A percentile compares a stretch with the other conserved stretches of the same genome.
Evolutionary conservation across 495 filamentous ascomycete species (phyloP).

Genomic region (Apiosordaria backusii): DNA sequence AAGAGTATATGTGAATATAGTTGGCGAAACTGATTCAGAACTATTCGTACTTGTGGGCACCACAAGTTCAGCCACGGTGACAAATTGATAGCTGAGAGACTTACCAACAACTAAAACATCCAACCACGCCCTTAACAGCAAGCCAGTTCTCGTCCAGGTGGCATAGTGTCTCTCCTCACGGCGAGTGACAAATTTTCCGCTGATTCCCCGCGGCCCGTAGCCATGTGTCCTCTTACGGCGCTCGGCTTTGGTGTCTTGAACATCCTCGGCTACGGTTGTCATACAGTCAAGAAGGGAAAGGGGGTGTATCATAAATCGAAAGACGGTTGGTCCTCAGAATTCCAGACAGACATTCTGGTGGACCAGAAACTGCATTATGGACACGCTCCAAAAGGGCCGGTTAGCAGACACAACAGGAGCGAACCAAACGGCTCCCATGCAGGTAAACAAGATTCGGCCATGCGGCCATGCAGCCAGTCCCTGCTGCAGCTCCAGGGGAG

Average conservation of each 20-base stretch:
- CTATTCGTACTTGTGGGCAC: neutral
- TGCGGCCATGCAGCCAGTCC: slow-evolving; percentile 11
- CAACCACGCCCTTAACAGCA: neutral
- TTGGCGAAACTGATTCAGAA: neutral
- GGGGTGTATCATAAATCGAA: neutral
- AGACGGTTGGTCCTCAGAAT: neutral
- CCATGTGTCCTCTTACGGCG: neutral
- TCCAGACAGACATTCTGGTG: neutral
- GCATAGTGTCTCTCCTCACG: neutral
- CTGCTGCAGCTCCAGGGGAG: neutral
- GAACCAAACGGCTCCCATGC: slow-evolving; percentile 1
- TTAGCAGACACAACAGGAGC: slow-evolving; percentile 5
- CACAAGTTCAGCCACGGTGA: neutral
- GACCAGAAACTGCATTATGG: neutral
- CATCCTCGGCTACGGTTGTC: neutral
- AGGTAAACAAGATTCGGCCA: slow-evolving; percentile 15
- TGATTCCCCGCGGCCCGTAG: neutral
- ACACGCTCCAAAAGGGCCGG: slow-evolving; percentile 14
- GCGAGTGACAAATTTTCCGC: neutral
- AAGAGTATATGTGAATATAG: neutral
- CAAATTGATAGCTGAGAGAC: neutral
- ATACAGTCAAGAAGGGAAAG: neutral
- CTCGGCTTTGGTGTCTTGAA: neutral
- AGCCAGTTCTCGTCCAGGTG: neutral
- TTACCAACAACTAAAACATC: neutral